A percentile compares a stretch with the other conserved stretches of the same genome.
phyloP scores from a whole-genome alignment of 176 grass and related monocot species.

The Elaeis guineensis region DNA sequence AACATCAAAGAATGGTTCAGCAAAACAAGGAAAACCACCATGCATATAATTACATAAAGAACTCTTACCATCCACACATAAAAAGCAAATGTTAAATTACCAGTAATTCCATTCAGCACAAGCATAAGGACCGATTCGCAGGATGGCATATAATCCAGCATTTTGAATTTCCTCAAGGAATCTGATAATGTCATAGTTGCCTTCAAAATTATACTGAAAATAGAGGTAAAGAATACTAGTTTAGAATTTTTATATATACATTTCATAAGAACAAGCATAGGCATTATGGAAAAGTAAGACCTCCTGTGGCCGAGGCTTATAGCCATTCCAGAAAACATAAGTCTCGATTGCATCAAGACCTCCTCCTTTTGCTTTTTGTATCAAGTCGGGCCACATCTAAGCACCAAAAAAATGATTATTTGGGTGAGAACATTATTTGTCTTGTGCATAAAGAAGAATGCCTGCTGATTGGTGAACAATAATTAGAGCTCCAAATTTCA shows the following conservation, averaged over 20 bases:
- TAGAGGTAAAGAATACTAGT: background rate
- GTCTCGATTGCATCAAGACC: conserved; percentile 54
- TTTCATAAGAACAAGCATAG: background rate
- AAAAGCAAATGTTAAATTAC: conserved; percentile 6
- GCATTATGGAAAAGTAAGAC: conserved; percentile 16
- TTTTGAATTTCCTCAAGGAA: conserved; percentile 53
- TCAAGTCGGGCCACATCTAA: conserved; percentile 63
- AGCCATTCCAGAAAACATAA: conserved; percentile 59
- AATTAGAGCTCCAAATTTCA: no score
- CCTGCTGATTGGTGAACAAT: no score
- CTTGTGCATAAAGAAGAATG: no score
- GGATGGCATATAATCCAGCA: conserved; percentile 33
- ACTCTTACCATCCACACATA: no score
- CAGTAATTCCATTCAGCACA: conserved; percentile 52
- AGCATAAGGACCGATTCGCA: conserved; percentile 45
- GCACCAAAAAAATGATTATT: background rate
- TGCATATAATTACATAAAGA: no score
- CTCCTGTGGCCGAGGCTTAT: conserved; percentile 36
- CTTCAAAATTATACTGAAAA: conserved; percentile 51
- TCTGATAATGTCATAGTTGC: conserved; percentile 38
- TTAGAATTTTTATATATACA: background rate
- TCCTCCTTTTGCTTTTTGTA: conserved; percentile 45
- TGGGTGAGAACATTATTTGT: no score
- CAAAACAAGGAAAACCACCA: background rate
- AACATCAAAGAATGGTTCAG: background rate